These are phyloP conservation scores for Botrytis pseudocinerea DNA, from an alignment of 2,329 filamentous ascomycete species.

Conservation along the genomic window DNA sequence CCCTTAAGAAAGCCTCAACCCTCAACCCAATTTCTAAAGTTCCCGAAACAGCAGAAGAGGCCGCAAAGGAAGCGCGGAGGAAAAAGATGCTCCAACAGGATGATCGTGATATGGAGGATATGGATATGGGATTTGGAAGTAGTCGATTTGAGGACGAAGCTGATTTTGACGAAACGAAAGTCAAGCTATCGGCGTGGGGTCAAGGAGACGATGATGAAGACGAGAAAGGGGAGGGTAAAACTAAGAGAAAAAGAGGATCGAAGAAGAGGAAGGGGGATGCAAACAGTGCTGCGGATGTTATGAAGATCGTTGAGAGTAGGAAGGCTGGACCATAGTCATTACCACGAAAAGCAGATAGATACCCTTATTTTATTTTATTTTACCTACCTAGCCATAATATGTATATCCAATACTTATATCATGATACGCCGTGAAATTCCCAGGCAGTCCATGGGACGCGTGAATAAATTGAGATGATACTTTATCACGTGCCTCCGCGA, in stretches of 20 bases:
- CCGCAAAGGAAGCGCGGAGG: conserved; percentile 65
- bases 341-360: background rate
- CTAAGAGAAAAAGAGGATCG: conserved; percentile 67
- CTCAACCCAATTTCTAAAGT: conserved; percentile 51
- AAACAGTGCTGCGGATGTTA: conserved; percentile 77
- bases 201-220: conserved; percentile 52
- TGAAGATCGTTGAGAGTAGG: conserved; percentile 68
- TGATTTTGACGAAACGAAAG: conserved; percentile 66
- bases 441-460: background rate
- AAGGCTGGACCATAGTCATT: conserved; percentile 26
- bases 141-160: conserved; percentile 87
- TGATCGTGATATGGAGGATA: conserved; percentile 81
- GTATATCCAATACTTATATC: background rate
- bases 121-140: conserved; percentile 92
- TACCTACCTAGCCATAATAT: too few relatives aligned
- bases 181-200: conserved; percentile 69
- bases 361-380: background rate
- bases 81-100: conserved; percentile 72
- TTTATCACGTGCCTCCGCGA: conserved; percentile 7
- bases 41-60: conserved; percentile 47
- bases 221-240: conserved; percentile 47
- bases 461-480: background rate
- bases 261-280: conserved; percentile 78
- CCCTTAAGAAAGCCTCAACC: conserved; percentile 79
- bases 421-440: background rate